A percentile compares a stretch with the other conserved stretches of the same genome.
These are phyloP conservation scores for Pestalotiopsis sp. DNA, from an alignment of 2,329 filamentous ascomycete species.

Conservation along the genomic window DNA sequence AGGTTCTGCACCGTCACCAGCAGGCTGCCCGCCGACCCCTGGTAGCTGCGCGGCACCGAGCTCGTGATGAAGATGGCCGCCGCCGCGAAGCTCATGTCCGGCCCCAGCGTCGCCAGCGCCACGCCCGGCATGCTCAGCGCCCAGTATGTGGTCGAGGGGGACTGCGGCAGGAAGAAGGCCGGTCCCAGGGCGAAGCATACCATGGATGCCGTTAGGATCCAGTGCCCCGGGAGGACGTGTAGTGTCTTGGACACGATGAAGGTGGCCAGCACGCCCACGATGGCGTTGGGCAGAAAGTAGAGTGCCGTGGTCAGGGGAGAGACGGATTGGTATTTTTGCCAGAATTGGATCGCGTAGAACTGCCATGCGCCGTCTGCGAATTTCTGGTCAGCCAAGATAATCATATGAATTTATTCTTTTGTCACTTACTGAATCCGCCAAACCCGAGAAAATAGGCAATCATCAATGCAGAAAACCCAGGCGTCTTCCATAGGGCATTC, in stretches of 20 bases:
- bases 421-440: conserved; percentile 27
- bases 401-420: not conserved
- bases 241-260: conserved; percentile 47
- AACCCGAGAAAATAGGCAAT: conserved; percentile 45
- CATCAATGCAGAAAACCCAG: conserved; percentile 44
- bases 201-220: conserved; percentile 47
- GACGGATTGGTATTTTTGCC: conserved; percentile 23
- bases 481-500: conserved; percentile 41
- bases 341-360: conserved; percentile 39
- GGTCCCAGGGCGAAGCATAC: conserved; percentile 26
- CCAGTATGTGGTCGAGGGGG: conserved; percentile 43
- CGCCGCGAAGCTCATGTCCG: conserved; percentile 48
- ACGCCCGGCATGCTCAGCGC: conserved; percentile 46
- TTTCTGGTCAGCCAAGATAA: not conserved
- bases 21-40: conserved; percentile 46
- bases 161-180: conserved; percentile 34
- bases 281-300: conserved; percentile 46
- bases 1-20: conserved; percentile 50
- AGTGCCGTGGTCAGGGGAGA: conserved; percentile 42
- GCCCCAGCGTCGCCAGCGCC: conserved; percentile 46
- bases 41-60: conserved; percentile 47
- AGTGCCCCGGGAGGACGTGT: conserved; percentile 47
- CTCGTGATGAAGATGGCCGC: conserved; percentile 51
- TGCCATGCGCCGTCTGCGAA: conserved; percentile 29
- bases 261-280: conserved; percentile 46